Percentiles rank a stretch among this genome's conserved stretches.
Conservation (phyloP, 2,329 filamentous ascomycete species). For the Westerdykella ornata region DNA sequence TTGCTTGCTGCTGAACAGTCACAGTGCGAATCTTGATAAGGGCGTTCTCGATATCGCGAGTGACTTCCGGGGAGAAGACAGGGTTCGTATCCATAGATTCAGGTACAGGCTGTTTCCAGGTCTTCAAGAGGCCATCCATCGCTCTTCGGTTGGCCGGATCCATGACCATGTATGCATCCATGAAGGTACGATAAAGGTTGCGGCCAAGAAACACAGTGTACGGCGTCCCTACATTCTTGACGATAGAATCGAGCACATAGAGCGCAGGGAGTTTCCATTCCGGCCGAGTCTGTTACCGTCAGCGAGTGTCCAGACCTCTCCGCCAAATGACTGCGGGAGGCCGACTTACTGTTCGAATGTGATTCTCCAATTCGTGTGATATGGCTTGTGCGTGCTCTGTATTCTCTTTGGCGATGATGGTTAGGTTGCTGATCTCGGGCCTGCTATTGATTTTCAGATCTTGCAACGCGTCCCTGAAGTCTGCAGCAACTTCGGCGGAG, state of each 20-base stretch:
- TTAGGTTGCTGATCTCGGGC: constrained; percentile 94
- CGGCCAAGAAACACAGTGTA: constrained; percentile 93
- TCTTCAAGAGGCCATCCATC: constrained; percentile 95
- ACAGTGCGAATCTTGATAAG: constrained; percentile 71
- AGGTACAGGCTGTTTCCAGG: constrained; percentile 95
- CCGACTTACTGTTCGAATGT: constrained; percentile 83
- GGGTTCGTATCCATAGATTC: constrained; percentile 88
- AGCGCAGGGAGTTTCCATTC: constrained; percentile 89
- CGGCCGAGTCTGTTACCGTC: constrained; percentile 64
- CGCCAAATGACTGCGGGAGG: neutral
- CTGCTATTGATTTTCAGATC: constrained; percentile 86
- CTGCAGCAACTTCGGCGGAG: constrained; percentile 84
- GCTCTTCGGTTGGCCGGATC: constrained; percentile 76
- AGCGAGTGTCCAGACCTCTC: constrained; percentile 26
- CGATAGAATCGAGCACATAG: constrained; percentile 95
- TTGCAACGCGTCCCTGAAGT: constrained; percentile 88
- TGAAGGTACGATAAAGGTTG: constrained; percentile 88
- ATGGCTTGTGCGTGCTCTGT: constrained; percentile 93
- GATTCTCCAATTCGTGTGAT: constrained; percentile 79
- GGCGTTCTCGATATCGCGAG: constrained; percentile 86
- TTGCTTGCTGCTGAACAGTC: constrained; percentile 55
- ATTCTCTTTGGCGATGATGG: constrained; percentile 94
- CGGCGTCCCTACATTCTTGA: constrained; percentile 96
- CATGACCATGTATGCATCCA: constrained; percentile 91
- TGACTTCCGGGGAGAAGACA: constrained; percentile 82